Evolutionary conservation across 768 basidiomycete species (phyloP).

Genomic region (Tephrocybe sp.): DNA sequence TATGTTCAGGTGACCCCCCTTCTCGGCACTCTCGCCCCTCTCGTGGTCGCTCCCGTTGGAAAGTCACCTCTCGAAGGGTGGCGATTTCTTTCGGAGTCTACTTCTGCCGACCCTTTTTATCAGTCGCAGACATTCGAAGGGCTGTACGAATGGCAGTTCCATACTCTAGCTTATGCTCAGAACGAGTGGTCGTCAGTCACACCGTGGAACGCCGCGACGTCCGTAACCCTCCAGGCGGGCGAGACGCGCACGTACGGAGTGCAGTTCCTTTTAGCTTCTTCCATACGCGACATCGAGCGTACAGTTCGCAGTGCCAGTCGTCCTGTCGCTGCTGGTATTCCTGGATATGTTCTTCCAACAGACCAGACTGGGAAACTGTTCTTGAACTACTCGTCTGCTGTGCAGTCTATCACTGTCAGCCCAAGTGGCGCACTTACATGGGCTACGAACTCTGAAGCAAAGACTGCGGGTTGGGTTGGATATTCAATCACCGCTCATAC

Average conservation of each 20-base stretch:
- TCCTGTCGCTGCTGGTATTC: conserved; percentile 52
- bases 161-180: conserved; percentile 54
- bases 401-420: conserved; percentile 41
- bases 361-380: conserved; percentile 54
- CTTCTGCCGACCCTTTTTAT: conserved; percentile 44
- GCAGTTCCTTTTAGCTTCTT: conserved; percentile 48
- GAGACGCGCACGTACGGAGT: conserved; percentile 54
- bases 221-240: conserved; percentile 43
- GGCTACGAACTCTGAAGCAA: conserved; percentile 42
- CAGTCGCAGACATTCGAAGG: conserved; percentile 63
- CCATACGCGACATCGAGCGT: conserved; percentile 49
- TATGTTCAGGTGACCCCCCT: conserved; percentile 54
- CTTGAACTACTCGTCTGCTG: conserved; percentile 41
- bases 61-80: conserved; percentile 57
- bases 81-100: conserved; percentile 55
- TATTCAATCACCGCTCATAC: conserved; percentile 43
- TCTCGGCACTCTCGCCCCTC: conserved; percentile 36
- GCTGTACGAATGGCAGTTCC: conserved; percentile 61
- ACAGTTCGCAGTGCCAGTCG: conserved; percentile 39
- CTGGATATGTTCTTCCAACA: conserved; percentile 50
- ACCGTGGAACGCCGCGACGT: conserved; percentile 56
- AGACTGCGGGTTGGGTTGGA: conserved; percentile 42
- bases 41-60: conserved; percentile 47
- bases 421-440: conserved; percentile 49
- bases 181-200: conserved; percentile 53